A percentile compares a stretch with the other conserved stretches of the same genome.
phyloP scores from a whole-genome alignment of 208 protist genomes.

The Angomonas deanei region DNA sequence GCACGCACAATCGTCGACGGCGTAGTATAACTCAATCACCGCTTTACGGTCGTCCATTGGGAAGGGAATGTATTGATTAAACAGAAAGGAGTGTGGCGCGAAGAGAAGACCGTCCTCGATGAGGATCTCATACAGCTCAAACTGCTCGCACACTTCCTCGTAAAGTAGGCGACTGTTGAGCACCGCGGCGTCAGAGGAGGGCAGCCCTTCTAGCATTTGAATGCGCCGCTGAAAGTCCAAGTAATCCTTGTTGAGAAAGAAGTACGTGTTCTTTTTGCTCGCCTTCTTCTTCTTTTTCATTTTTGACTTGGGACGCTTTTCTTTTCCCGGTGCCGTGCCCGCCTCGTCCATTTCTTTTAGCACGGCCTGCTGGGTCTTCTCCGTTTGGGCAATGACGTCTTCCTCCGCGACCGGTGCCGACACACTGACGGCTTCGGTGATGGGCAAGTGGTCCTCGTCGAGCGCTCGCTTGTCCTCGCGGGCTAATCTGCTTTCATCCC shows the following conservation, averaged over 20 bases:
- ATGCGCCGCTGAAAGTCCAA: slow-evolving; percentile 46
- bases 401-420: not conserved
- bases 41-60: slow-evolving; percentile 43
- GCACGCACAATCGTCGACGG: slow-evolving; percentile 50
- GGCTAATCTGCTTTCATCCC: not conserved
- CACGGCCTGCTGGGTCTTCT: not conserved
- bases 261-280: slow-evolving; percentile 10
- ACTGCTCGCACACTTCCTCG: slow-evolving; percentile 75
- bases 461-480: not conserved
- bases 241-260: slow-evolving; percentile 41
- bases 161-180: slow-evolving; percentile 41
- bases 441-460: slow-evolving; percentile 1
- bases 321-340: not conserved
- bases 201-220: slow-evolving; percentile 24
- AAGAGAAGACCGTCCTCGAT: slow-evolving; percentile 42
- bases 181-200: slow-evolving; percentile 14
- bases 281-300: not conserved
- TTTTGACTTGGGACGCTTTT: not conserved
- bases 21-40: slow-evolving; percentile 77
- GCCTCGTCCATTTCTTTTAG: not conserved
- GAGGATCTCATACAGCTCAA: slow-evolving; percentile 61
- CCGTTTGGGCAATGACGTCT: not conserved
- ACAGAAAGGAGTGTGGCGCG: slow-evolving; percentile 78
- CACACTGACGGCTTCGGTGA: not conserved
- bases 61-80: slow-evolving; percentile 65